Evolutionary conservation across 371 early-diverging fungal genomes (phyloP), one percentile per base, ranked within the genome.

Genomic region (Thermomucor indicae-seudaticae): DNA sequence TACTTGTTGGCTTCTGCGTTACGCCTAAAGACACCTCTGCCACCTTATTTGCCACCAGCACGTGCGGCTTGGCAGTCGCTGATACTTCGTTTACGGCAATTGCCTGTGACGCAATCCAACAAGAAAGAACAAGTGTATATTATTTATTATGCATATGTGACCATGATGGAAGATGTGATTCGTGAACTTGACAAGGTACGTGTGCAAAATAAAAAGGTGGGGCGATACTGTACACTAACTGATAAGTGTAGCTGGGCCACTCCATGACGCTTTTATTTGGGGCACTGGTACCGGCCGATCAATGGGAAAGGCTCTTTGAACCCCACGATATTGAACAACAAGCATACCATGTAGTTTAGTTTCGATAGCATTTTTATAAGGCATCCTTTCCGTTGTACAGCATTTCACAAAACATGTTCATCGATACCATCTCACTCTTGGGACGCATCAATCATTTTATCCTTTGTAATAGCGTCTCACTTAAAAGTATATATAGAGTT

Each of bases 1-100:
- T 91, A 92, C 49, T 71, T 89, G 3, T 58, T 90, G 45, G 89
- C 92, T 0, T 87, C 89, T 6, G 90, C 91, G 3, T 51, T 91
- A 16, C 68, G 82, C 0, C 75, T 93, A 34, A 92, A 91, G 54
- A 83, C 87, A 6, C 92, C 93, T 1, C 66, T 93, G 60, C 93
- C 93, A 2, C 85, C 90, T 0, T 83, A 82, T 53, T 72, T 92
- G 23, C 93, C 93, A 4, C 89, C 89, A 0, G 79, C 82, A 20
- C 61, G 67, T 32, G 58, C 65, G 20, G 81, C 81, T 10, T 69
- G 83, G 53, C 50, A 72, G 35, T 39, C 64, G 7, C 31, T 83
- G 20, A 59, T 83, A 48, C 56, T 49, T 19, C 73, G 66, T 31
- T 57, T 84, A 14, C 63, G 76, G 8, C 65, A 78, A 17, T 43